phyloP scores from a whole-genome alignment of 148 eudicot species.

The Fagopyrum homotropicum region DNA sequence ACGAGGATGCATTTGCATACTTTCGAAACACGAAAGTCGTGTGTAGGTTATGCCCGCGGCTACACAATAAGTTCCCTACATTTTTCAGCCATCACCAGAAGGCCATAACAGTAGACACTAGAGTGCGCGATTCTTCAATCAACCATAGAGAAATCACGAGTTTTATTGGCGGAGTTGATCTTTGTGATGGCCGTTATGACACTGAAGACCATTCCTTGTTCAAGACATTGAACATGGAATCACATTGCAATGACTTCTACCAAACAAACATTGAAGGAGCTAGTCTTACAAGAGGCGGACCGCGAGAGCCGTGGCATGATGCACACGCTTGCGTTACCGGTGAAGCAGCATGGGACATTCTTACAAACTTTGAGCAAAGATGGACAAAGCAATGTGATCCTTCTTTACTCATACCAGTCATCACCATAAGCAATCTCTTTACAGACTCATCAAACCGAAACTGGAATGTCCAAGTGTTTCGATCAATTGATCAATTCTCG shows the following conservation, averaged over 20 bases:
- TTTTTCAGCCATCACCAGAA: slow-evolving; percentile 75
- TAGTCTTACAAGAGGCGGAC: slow-evolving; percentile 64
- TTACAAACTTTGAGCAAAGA: slow-evolving; percentile 76
- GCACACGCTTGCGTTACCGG: slow-evolving; percentile 73
- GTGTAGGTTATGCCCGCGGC: slow-evolving; percentile 61
- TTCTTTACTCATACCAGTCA: slow-evolving; percentile 40
- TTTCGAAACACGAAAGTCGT: slow-evolving; percentile 62
- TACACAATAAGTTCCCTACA: slow-evolving; percentile 60
- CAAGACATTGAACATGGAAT: slow-evolving; percentile 49
- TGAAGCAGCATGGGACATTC: slow-evolving; percentile 65
- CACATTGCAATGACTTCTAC: slow-evolving; percentile 54
- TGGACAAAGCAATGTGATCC: slow-evolving; percentile 82
- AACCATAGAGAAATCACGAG: slow-evolving; percentile 58
- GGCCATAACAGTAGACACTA: slow-evolving; percentile 54
- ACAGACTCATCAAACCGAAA: slow-evolving; percentile 22
- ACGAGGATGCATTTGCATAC: slow-evolving; percentile 59
- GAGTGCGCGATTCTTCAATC: slow-evolving; percentile 30
- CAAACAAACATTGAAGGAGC: slow-evolving; percentile 69
- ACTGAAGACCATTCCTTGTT: slow-evolving; percentile 69
- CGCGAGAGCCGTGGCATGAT: slow-evolving; percentile 92
- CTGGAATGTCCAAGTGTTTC: slow-evolving; percentile 81
- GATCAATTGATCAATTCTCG: slow-evolving; percentile 72
- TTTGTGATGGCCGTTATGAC: slow-evolving; percentile 83
- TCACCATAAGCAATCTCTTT: slow-evolving; percentile 32
- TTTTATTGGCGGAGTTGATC: slow-evolving; percentile 81